phyloP scores from a whole-genome alignment of 495 filamentous ascomycete species.

The Aspergillus steynii region DNA sequence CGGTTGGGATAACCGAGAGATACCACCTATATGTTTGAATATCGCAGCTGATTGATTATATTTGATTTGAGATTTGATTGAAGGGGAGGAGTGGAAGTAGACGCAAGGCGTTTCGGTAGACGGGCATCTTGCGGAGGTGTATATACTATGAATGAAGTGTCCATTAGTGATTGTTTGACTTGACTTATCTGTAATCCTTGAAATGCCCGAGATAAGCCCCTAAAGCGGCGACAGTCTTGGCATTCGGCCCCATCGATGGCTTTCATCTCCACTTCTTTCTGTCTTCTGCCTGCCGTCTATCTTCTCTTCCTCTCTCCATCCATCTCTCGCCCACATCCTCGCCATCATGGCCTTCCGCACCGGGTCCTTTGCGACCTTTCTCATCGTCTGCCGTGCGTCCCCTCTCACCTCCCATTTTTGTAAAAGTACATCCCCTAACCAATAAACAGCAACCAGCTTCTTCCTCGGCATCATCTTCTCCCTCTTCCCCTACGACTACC shows the following conservation, averaged over 20 bases:
- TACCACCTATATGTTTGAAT: slow-evolving; percentile 24
- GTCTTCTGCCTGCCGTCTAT: background rate
- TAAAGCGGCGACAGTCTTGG: background rate
- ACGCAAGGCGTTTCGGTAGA: slow-evolving; percentile 1
- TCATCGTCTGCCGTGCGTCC: slow-evolving; percentile 87
- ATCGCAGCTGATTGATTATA: background rate
- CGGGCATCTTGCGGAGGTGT: background rate
- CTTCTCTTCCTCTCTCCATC: slow-evolving; percentile 2
- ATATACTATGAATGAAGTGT: background rate
- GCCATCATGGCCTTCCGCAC: slow-evolving; percentile 41
- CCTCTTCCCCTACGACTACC: slow-evolving; percentile 96
- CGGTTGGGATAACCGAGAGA: slow-evolving; percentile 24
- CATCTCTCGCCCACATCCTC: background rate
- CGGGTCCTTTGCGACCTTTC: slow-evolving; percentile 82
- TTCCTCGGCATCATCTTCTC: slow-evolving; percentile 98
- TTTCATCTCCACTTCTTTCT: slow-evolving; percentile 2
- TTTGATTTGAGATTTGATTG: background rate
- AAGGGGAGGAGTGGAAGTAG: background rate
- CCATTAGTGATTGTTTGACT: too few relatives aligned
- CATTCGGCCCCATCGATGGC: background rate
- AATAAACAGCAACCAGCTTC: slow-evolving; percentile 75
- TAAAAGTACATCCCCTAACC: too few relatives aligned
- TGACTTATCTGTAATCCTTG: too few relatives aligned
- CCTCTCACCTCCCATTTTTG: slow-evolving; percentile 17
- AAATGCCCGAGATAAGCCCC: background rate